These are phyloP conservation scores for Aspergillus persii DNA, from an alignment of 2,329 filamentous ascomycete species.

Conservation along the genomic window DNA sequence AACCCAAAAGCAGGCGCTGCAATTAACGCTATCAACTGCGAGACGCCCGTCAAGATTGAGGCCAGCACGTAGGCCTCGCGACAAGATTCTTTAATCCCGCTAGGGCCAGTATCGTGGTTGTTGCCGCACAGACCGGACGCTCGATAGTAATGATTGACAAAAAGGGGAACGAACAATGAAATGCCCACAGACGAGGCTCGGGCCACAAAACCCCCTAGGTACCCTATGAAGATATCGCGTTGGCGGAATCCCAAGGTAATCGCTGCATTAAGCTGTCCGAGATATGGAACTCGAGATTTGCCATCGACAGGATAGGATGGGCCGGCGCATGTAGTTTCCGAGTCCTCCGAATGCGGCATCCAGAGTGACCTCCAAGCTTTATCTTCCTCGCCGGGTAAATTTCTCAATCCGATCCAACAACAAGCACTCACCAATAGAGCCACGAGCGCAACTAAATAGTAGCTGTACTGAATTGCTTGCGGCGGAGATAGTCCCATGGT, in stretches of 20 bases:
- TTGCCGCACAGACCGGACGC: conserved; percentile 71
- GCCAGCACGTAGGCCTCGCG: conserved; percentile 83
- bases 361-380: conserved; percentile 66
- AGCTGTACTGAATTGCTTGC: conserved; percentile 76
- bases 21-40: conserved; percentile 80
- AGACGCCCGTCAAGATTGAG: conserved; percentile 81
- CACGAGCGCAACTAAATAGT: conserved; percentile 77
- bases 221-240: conserved; percentile 77
- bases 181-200: conserved; percentile 93
- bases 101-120: conserved; percentile 33
- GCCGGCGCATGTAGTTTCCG: not conserved
- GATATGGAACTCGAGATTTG: conserved; percentile 29
- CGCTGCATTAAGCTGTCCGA: conserved; percentile 60
- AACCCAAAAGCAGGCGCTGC: conserved; percentile 87
- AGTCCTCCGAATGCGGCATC: conserved; percentile 5
- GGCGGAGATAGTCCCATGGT: conserved; percentile 69
- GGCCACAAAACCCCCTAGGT: conserved; percentile 91
- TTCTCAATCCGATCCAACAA: conserved; percentile 74
- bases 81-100: conserved; percentile 80
- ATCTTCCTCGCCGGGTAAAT: conserved; percentile 67
- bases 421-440: conserved; percentile 69
- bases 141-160: conserved; percentile 88
- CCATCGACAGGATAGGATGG: conserved; percentile 1
- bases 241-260: conserved; percentile 71
- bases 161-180: conserved; percentile 89